These are phyloP conservation scores for Tripterygium wilfordii DNA, from an alignment of 177 flowering plant genomes.

Conservation along the genomic window DNA sequence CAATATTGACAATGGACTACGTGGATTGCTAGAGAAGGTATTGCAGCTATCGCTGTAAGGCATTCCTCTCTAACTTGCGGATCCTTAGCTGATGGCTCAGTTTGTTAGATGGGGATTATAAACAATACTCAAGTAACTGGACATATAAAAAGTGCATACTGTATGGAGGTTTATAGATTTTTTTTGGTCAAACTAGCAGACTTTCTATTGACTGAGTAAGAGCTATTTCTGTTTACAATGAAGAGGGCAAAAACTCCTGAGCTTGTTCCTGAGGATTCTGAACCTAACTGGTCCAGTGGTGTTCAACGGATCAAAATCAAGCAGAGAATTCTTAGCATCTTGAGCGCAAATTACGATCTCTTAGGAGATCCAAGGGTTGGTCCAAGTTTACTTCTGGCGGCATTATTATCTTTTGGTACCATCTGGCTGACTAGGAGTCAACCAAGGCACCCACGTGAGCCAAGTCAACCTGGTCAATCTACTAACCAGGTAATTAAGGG, in stretches of 20 bases:
- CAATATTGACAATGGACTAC: no score
- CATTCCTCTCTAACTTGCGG: no score
- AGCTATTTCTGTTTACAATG: slow-evolving; percentile 6
- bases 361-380: slow-evolving; percentile 82
- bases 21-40: no score
- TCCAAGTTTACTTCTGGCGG: slow-evolving; percentile 64
- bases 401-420: slow-evolving; percentile 60
- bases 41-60: no score
- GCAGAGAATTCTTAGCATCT: slow-evolving; percentile 27
- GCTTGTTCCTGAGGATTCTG: slow-evolving; percentile 69
- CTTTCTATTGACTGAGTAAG: not conserved
- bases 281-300: slow-evolving; percentile 56
- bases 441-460: slow-evolving; percentile 21
- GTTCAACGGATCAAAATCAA: slow-evolving; percentile 46
- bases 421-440: slow-evolving; percentile 62
- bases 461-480: slow-evolving; percentile 18
- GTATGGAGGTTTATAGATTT: not conserved
- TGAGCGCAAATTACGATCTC: slow-evolving; percentile 23
- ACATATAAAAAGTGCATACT: no score
- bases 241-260: slow-evolving; percentile 76
- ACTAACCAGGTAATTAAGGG: slow-evolving; percentile 24
- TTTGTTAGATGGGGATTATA: no score
- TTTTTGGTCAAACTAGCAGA: not conserved
- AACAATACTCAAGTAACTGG: no score
- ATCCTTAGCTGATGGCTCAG: no score